Evolutionary conservation across 805 yeast genomes (phyloP), one percentile per base, ranked within the genome.

Genomic region (Suhomyces sp.): DNA sequence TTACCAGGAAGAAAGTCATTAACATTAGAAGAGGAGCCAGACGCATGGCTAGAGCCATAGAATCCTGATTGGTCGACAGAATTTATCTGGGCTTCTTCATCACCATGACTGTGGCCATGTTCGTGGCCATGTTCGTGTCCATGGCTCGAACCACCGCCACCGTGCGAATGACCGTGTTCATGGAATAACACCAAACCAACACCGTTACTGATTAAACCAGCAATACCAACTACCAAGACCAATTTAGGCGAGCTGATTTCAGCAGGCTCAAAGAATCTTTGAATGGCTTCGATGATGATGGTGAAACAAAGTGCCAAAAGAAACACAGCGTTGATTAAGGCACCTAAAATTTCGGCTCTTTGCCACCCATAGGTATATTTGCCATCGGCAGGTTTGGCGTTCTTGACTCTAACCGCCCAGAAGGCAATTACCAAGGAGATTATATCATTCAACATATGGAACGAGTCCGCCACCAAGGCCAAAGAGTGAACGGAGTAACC

Each of bases 301-400:
- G 97, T 85, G 64, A 94, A 85, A 66, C 99, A 93, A 56, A 93
- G 78, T 0, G 98, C 98, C 57, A 94, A 76, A 57, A 93, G 69
- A 61, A 94, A 94, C 8, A 94, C 97, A 2, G 97, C 97, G 65
- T 93, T 93, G 58, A 93, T 82, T 53, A 93, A 78, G 7, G 98
- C 99, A 51, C 99, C 99, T 54, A 93, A 77, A 49, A 93, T 92
- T 69, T 93, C 99, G 4, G 98, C 98, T 59, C 99, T 80, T 68
- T 93, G 96, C 96, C 97, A 90, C 15, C 99, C 99, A 63, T 94
- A 93, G 2, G 98, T 94, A 72, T 89, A 93, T 52, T 85, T 85
- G 2, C 94, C 86, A 66, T 90, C 94, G 0, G 97, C 94, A 25
- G 84, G 83, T 61, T 84, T 81, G 39, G 82, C 83, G 60, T 87